Evolutionary conservation across 768 basidiomycete genomes (phyloP), one percentile per base, ranked within the genome.

Genomic region (Lactarius psammicola): DNA sequence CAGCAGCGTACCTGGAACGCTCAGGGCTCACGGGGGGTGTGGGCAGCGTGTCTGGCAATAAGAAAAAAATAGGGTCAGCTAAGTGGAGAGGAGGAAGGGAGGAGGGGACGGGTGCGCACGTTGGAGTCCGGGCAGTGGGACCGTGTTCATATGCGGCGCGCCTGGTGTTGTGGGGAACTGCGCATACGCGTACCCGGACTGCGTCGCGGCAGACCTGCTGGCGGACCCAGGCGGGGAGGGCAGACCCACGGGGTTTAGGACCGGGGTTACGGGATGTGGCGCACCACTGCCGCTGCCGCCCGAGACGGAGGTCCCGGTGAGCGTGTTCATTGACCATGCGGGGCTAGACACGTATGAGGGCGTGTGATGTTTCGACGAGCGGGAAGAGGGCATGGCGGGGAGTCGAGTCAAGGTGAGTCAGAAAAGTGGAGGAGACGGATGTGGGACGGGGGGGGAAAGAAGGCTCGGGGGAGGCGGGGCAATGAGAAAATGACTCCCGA

Each of bases 111-210:
- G 11, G 57, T 26, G 31, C 67, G 68, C 53, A 68, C 68, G 30
- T 44, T 54, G 36, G 28, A 4, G n/a, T 7, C 17, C 15, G 8
- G 68, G 68, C 3, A 69, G 54, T 26, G 68, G 62, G 44, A 69
- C 68, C 13, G 68, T 67, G 60, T 33, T 18, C 57, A 68, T 59
- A 28, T 68, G 64, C 44, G 68, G 68, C 34, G 68, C 68, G 20
- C 68, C 68, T 23, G 68, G 68, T 6, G 68, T 69, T 10, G 55
- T 63, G 10, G 68, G 59, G 17, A 36, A 5, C 3, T 62, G 51
- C 3, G 51, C 51, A 31, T 67, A 55, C 20, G 18, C 10, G 33
- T 66, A 55, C 31, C 65, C 63, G 23, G 59, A 30, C 18, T 66
- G 30, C 55, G 34, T 60, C 44, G 51, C 18, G 38, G 36, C 49